Evolutionary conservation across 2,329 filamentous ascomycete species (phyloP).

Genomic region (Ophiostoma montium): DNA sequence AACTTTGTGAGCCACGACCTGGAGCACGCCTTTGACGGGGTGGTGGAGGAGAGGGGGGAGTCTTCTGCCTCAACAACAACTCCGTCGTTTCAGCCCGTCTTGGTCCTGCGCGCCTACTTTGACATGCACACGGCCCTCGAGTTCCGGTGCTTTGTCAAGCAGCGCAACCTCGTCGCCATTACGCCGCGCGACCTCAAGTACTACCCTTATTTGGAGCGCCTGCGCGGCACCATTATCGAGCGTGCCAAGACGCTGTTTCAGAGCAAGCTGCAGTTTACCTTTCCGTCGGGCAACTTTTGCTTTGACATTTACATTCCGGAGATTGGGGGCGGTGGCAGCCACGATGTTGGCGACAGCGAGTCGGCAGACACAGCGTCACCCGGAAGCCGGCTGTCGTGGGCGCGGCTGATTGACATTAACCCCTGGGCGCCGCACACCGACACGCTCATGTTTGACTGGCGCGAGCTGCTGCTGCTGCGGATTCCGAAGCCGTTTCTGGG

Average conservation of each 20-base stretch:
- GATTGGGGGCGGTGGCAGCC: constrained; percentile 22
- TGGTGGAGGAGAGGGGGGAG: not conserved
- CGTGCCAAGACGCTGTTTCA: constrained; percentile 67
- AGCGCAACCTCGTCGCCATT: constrained; percentile 65
- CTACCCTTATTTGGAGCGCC: constrained; percentile 60
- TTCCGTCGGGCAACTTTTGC: constrained; percentile 69
- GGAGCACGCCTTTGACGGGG: constrained; percentile 74
- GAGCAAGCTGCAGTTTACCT: constrained; percentile 56
- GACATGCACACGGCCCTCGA: constrained; percentile 81
- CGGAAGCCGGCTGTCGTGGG: constrained; percentile 47
- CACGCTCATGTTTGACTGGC: constrained; percentile 77
- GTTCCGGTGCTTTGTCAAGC: constrained; percentile 88
- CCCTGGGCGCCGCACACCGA: constrained; percentile 88
- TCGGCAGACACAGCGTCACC: constrained; percentile 29
- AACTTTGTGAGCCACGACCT: constrained; percentile 92
- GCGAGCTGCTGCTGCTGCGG: constrained; percentile 64
- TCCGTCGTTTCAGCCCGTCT: constrained; percentile 46
- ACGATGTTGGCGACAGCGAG: constrained; percentile 19
- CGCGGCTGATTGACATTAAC: constrained; percentile 87
- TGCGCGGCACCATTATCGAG: constrained; percentile 53
- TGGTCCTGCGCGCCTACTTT: constrained; percentile 80
- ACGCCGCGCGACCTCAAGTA: constrained; percentile 83
- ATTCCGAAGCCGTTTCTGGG: constrained; percentile 45
- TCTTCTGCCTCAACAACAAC: no score
- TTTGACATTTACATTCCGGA: constrained; percentile 90